Conservation (phyloP, 768 basidiomycete species). For the Pulveroboletus sp. region DNA sequence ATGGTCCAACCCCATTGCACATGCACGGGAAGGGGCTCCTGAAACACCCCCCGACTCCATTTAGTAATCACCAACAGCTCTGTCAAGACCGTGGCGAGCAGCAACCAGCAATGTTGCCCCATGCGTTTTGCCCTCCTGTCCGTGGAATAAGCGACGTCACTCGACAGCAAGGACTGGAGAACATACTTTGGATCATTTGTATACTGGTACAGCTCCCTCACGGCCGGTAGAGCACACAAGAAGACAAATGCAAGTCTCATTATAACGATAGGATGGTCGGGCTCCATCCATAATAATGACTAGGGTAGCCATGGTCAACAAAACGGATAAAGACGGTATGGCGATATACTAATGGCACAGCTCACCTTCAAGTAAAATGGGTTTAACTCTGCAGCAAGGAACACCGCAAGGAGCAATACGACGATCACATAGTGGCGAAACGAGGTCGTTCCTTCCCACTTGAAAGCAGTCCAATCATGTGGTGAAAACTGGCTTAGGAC, state of each 20-base stretch:
- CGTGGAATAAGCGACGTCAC: conserved; percentile 2
- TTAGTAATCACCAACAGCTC: conserved; percentile 78
- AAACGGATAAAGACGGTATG: conserved; percentile 13
- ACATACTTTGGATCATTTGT: conserved; percentile 75
- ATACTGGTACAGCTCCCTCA: conserved; percentile 79
- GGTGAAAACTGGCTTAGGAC: conserved; percentile 83
- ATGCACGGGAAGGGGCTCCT: conserved; percentile 52
- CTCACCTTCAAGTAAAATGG: conserved; percentile 84
- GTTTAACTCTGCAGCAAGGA: conserved; percentile 80
- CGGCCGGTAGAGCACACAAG: conserved; percentile 82
- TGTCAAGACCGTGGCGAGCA: conserved; percentile 80
- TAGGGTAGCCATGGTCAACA: conserved; percentile 33
- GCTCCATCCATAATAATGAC: conserved; percentile 78
- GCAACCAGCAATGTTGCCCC: conserved; percentile 86
- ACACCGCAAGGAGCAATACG: conserved; percentile 69
- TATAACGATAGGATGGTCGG: conserved; percentile 82
- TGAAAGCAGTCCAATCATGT: conserved; percentile 83
- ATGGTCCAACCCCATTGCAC: conserved; percentile 68
- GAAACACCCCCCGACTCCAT: conserved; percentile 73
- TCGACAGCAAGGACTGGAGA: neutral
- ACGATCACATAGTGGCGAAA: conserved; percentile 74
- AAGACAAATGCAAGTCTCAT: conserved; percentile 69
- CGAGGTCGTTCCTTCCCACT: conserved; percentile 77
- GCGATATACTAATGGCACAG: conserved; percentile 4
- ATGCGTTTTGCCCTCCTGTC: conserved; percentile 77